phyloP scores from a whole-genome alignment of 768 basidiomycete genomes.

The Boletellus ananiceps region DNA sequence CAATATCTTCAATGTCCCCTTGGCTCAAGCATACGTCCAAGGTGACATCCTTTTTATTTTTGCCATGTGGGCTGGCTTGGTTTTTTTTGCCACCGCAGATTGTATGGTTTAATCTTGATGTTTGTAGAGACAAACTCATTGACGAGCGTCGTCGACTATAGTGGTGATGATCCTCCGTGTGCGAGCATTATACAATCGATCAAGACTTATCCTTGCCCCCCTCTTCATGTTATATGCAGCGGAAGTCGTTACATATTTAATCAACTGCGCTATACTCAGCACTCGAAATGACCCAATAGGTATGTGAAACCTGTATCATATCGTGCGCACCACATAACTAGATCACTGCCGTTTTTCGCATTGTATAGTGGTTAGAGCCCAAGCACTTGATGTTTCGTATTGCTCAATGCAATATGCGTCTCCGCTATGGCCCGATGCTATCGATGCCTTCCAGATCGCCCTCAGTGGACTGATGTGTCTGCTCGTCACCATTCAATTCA shows the following conservation, averaged over 20 bases:
- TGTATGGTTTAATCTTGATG: not conserved
- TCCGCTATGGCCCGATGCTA: not conserved
- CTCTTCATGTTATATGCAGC: not conserved
- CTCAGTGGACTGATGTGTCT: not conserved
- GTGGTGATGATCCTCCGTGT: conserved; percentile 2
- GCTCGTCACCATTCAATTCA: not conserved
- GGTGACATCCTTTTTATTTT: not conserved
- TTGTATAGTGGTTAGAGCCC: not conserved
- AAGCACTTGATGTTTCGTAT: not conserved
- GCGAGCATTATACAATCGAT: not conserved
- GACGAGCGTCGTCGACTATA: not conserved
- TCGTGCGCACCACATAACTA: not conserved
- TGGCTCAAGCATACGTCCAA: not conserved
- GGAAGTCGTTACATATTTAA: not conserved
- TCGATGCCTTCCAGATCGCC: not conserved
- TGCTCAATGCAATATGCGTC: not conserved
- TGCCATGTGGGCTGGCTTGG: not conserved
- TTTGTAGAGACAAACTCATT: not conserved
- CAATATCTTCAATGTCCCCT: not conserved
- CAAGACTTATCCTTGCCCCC: not conserved
- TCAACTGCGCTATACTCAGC: not conserved
- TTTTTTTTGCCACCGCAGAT: conserved; percentile 2
- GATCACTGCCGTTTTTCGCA: not conserved
- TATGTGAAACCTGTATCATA: not conserved
- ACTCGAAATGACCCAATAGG: not conserved